Evolutionary conservation across 2,329 filamentous ascomycete species (phyloP), one percentile per base, ranked within the genome.

Genomic region (Xylariaceae sp.): DNA sequence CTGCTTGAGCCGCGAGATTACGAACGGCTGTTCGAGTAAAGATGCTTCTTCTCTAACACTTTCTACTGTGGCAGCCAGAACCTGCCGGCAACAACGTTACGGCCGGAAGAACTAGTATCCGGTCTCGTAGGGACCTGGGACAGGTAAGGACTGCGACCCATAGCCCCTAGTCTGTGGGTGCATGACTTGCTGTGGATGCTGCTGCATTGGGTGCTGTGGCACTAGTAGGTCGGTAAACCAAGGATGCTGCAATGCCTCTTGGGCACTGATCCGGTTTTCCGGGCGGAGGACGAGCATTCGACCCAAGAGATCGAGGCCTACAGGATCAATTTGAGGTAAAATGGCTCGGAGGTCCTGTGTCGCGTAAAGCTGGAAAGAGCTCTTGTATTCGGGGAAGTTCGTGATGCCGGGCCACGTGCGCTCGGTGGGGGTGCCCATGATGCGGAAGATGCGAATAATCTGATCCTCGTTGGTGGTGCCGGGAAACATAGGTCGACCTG

Each of bases 391-490:
- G n/a, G 93, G 92, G 69, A 96, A 92, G 71, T 93, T 88, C 17
- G 88, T 91, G 71, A 99, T 96, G 48, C 92, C 92, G 0, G 93
- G 93, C 94, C 94, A 99, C 3, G 89, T 92, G 50, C 92, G 87
- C 75, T 99, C 94, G 0, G 90, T 96, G 0, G 94, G 94, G 0
- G 94, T 99, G 62, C 94, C 94, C 94, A 99, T 99, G 62, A 99
- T 88, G 61, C 94, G 86, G 82, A 99, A 99, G 74, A 99, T 99
- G 73, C 95, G 92, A 64, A 96, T 83, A 55, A 97, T 87, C 74
- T 99, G 94, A 72, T 99, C 94, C 75, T 99, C 94, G 73, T 99
- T 99, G 44, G 94, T 97, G 1, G 94, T 99, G 60, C 94, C 94
- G 0, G 94, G 94, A 78, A 99, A 99, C 5, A 99, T 82, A 0